Evolutionary conservation across 1,284 basidiomycete species (phyloP).

Genomic region (Rhodotorula sp.): DNA sequence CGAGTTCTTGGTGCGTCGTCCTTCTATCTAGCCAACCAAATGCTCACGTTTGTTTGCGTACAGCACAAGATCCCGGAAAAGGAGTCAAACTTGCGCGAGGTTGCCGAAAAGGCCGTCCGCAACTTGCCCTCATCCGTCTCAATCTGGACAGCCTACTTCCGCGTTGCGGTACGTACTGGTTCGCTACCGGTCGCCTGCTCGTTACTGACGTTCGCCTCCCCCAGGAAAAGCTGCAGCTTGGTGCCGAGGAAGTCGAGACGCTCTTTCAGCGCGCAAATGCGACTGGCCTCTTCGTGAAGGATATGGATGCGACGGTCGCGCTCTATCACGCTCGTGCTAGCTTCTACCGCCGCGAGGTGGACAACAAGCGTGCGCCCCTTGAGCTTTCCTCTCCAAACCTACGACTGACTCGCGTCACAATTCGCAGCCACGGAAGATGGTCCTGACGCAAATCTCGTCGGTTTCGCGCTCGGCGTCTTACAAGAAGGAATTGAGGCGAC

Average conservation of each 20-base stretch:
- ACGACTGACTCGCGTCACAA: background rate
- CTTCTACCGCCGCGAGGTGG: conserved; percentile 45
- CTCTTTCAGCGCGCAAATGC: conserved; percentile 26
- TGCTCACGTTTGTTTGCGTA: background rate
- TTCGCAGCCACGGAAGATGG: conserved; percentile 13
- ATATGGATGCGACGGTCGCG: conserved; percentile 66
- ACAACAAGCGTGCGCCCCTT: conserved; percentile 9
- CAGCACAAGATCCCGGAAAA: conserved; percentile 17
- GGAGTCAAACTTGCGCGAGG: conserved; percentile 7
- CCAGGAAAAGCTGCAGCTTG: conserved; percentile 31
- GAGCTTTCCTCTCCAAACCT: background rate
- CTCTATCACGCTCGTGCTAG: conserved; percentile 65
- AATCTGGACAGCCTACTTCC: conserved; percentile 69
- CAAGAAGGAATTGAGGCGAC: conserved; percentile 44
- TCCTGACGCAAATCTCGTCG: conserved; percentile 23
- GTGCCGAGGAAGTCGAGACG: conserved; percentile 23
- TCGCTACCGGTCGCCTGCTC: background rate
- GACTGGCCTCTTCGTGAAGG: conserved; percentile 42
- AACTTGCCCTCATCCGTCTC: conserved; percentile 67
- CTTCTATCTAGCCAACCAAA: background rate
- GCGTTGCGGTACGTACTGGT: conserved; percentile 42
- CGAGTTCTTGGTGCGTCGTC: conserved; percentile 25
- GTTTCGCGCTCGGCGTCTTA: conserved; percentile 34
- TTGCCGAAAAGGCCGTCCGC: conserved; percentile 55
- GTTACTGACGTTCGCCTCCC: fast-evolving